Evolutionary conservation across 1,284 basidiomycete genomes (phyloP).

Genomic region (Wallemia ichthyophaga): DNA sequence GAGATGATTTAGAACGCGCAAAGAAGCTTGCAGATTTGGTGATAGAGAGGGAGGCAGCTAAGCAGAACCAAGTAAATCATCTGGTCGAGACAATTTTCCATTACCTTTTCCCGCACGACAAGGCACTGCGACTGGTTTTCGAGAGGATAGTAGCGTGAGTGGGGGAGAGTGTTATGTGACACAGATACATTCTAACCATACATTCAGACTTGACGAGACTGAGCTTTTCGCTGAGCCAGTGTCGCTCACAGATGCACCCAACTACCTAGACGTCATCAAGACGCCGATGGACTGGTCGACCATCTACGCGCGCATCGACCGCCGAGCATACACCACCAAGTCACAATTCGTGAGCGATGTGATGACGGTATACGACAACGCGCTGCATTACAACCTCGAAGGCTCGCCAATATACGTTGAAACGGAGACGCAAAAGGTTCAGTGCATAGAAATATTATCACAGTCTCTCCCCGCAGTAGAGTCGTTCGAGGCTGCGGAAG

Average conservation of each 20-base stretch:
- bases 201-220: conserved; percentile 33
- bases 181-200: conserved; percentile 3
- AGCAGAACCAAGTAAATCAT: conserved; percentile 38
- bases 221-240: conserved; percentile 55
- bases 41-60: conserved; percentile 53
- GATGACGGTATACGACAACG: not conserved
- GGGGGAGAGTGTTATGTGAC: not conserved
- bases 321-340: conserved; percentile 43
- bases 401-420: not conserved
- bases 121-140: conserved; percentile 30
- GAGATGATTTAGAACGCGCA: conserved; percentile 46
- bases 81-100: conserved; percentile 34
- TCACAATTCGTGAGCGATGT: conserved; percentile 24
- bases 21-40: conserved; percentile 38
- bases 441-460: not conserved
- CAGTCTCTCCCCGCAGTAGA: not conserved
- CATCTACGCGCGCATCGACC: conserved; percentile 49
- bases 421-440: not conserved
- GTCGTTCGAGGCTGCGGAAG: not conserved
- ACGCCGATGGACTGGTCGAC: conserved; percentile 64
- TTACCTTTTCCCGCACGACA: conserved; percentile 36
- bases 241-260: conserved; percentile 46
- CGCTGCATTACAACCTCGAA: not conserved
- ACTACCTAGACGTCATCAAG: conserved; percentile 67
- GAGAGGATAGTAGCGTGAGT: conserved; percentile 38